These are phyloP conservation scores for Maudiozyma humilis DNA, from an alignment of 1,139 yeast genomes.

Conservation along the genomic window DNA sequence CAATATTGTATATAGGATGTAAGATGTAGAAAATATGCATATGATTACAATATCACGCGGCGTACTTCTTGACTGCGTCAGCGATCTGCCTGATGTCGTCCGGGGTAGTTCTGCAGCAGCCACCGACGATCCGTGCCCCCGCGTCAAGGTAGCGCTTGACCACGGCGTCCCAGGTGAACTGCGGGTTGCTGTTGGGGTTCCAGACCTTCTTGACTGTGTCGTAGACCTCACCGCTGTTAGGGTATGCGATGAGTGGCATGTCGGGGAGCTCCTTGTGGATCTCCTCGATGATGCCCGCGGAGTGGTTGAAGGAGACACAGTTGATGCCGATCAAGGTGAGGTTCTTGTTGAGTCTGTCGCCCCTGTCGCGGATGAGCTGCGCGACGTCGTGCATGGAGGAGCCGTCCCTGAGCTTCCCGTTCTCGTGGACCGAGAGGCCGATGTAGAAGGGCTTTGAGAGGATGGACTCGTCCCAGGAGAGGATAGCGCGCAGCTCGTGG, in stretches of 20 bases:
- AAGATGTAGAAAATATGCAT: no score
- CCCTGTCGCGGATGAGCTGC: slow-evolving; percentile 21
- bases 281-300: slow-evolving; percentile 16
- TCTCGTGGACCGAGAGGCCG: slow-evolving; percentile 23
- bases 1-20: no score
- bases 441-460: slow-evolving; percentile 26
- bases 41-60: no score
- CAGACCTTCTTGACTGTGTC: slow-evolving; percentile 23
- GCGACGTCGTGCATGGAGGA: slow-evolving; percentile 23
- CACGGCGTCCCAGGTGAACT: slow-evolving; percentile 20
- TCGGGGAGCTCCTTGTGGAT: slow-evolving; percentile 18
- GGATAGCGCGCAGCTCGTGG: slow-evolving; percentile 25
- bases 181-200: slow-evolving; percentile 9
- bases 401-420: slow-evolving; percentile 26
- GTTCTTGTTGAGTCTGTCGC: slow-evolving; percentile 24
- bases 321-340: slow-evolving; percentile 23
- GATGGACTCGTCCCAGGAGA: slow-evolving; percentile 23
- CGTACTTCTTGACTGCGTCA: slow-evolving; percentile 12
- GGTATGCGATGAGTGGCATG: slow-evolving; percentile 22
- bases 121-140: slow-evolving; percentile 27
- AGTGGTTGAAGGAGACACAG: slow-evolving; percentile 24
- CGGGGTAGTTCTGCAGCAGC: slow-evolving; percentile 30
- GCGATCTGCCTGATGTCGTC: slow-evolving; percentile 20
- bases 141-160: slow-evolving; percentile 17
- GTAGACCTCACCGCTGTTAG: slow-evolving; percentile 30